Conservation (phyloP, 1,284 basidiomycete species). For the Taiwanofungus camphoratus region DNA sequence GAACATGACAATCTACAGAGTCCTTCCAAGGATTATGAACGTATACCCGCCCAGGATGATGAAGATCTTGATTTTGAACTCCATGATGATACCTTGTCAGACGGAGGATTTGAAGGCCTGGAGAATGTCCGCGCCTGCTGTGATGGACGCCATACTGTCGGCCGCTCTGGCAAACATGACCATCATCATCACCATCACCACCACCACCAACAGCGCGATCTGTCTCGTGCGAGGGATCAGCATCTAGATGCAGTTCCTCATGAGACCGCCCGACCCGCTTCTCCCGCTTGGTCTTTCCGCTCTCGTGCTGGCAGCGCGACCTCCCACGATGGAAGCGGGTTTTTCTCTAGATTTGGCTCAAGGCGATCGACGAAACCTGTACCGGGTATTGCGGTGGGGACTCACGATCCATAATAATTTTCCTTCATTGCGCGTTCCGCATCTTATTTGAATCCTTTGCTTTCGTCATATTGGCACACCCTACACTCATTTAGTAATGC, state of each 20-base stretch:
- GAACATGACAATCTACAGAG: constrained; percentile 61
- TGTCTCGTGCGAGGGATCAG: constrained; percentile 25
- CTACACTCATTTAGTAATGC: constrained; percentile 22
- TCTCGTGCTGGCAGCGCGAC: constrained; percentile 65
- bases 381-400: constrained; percentile 14
- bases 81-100: constrained; percentile 68
- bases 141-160: constrained; percentile 85
- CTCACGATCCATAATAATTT: constrained; percentile 16
- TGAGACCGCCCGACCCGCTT: constrained; percentile 56
- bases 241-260: constrained; percentile 44
- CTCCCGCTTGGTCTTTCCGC: constrained; percentile 78
- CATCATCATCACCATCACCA: constrained; percentile 54
- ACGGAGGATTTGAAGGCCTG: constrained; percentile 86
- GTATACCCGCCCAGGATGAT: constrained; percentile 46
- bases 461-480: constrained; percentile 15
- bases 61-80: constrained; percentile 81
- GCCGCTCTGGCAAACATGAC: constrained; percentile 42
- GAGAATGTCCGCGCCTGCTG: constrained; percentile 96
- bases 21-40: constrained; percentile 63
- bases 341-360: constrained; percentile 72
- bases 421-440: constrained; percentile 3
- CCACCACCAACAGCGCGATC: constrained; percentile 32
- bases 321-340: constrained; percentile 54
- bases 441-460: constrained; percentile 8
- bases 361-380: constrained; percentile 53